phyloP scores from a whole-genome alignment of 2,329 filamentous ascomycete species.

The Monosporascus sp. region DNA sequence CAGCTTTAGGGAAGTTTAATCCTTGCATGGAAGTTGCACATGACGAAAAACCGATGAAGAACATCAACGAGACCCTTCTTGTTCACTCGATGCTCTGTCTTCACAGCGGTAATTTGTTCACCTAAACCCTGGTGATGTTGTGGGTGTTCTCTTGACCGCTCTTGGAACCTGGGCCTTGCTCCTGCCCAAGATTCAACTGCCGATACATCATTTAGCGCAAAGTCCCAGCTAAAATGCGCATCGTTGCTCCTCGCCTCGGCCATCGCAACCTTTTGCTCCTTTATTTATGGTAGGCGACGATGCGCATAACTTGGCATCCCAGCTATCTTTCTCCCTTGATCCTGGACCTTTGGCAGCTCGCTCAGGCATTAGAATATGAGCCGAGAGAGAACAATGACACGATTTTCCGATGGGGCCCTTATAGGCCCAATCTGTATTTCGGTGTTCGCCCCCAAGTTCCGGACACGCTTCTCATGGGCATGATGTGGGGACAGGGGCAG shows the following conservation, averaged over 20 bases:
- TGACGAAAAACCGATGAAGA: too few species aligned
- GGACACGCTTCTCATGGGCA: slow-evolving; percentile 70
- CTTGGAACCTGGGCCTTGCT: too few species aligned
- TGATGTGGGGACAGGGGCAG: slow-evolving; percentile 70
- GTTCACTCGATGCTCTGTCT: too few species aligned
- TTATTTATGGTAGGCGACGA: not conserved
- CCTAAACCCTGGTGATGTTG: too few species aligned
- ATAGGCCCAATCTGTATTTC: slow-evolving; percentile 87
- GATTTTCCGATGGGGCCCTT: slow-evolving; percentile 69
- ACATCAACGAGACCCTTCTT: too few species aligned
- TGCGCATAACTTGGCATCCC: not conserved
- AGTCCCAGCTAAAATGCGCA: not conserved
- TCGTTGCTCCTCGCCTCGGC: not conserved
- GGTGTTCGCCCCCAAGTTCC: slow-evolving; percentile 74
- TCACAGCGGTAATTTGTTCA: too few species aligned
- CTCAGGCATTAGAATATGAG: not conserved
- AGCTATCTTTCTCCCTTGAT: not conserved
- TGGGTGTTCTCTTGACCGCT: too few species aligned
- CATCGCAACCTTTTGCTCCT: not conserved
- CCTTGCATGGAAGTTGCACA: too few species aligned
- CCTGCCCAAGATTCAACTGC: too few species aligned
- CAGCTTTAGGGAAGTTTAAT: too few species aligned
- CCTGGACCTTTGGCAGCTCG: not conserved
- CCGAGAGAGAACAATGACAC: not conserved
- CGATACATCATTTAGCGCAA: too few species aligned